These are phyloP conservation scores for Hippophae tibetana DNA, from an alignment of 306 rosid genomes.

Conservation along the genomic window DNA sequence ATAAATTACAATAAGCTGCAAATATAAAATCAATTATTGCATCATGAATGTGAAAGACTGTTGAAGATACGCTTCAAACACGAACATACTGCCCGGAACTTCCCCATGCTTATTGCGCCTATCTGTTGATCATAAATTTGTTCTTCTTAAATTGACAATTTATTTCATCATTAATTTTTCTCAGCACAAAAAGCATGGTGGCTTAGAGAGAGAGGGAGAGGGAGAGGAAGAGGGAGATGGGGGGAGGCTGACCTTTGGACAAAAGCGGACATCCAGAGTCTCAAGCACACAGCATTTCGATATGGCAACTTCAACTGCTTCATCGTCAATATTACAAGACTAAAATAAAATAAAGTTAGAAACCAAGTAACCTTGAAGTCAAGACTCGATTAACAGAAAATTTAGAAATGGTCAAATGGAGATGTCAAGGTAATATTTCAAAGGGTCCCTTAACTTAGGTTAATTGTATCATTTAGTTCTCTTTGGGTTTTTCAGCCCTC, in stretches of 20 bases:
- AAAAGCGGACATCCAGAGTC: constrained; percentile 93
- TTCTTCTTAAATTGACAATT: neutral
- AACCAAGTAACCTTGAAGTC: neutral
- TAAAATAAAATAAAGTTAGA: constrained; percentile 18
- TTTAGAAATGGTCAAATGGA: neutral
- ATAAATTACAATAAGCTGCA: constrained; percentile 13
- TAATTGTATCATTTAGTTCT: no score
- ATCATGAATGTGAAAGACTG: constrained; percentile 57
- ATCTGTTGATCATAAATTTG: constrained; percentile 24
- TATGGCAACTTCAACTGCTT: constrained; percentile 75
- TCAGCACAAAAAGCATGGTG: no score
- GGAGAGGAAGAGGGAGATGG: neutral
- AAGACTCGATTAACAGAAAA: constrained; percentile 1
- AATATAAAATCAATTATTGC: neutral
- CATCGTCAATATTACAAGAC: constrained; percentile 86
- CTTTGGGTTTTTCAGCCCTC: no score
- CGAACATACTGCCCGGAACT: constrained; percentile 54
- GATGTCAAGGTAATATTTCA: no score
- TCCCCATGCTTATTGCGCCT: constrained; percentile 59
- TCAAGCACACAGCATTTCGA: constrained; percentile 79
- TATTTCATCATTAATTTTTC: no score
- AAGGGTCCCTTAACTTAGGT: no score
- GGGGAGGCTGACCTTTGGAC: constrained; percentile 61
- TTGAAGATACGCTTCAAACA: constrained; percentile 96
- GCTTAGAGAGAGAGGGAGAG: neutral